A percentile compares a stretch with the other conserved stretches of the same genome.
These are phyloP conservation scores for Priceomyces castillae DNA, from an alignment of 805 yeast genomes.

Conservation along the genomic window DNA sequence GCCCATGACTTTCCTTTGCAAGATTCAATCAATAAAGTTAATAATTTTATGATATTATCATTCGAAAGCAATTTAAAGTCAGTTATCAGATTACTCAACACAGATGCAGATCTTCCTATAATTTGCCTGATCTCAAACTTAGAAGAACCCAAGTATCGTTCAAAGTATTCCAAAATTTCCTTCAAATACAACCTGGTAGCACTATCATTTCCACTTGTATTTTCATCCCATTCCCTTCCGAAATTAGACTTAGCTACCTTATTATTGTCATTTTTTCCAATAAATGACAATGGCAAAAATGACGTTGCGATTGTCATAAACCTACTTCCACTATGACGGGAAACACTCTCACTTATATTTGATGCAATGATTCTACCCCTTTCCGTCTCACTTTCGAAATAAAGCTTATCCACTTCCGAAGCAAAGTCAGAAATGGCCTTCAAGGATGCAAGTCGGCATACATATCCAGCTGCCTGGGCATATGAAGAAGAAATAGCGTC, in stretches of 20 bases:
- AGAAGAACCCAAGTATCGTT: constrained; percentile 49
- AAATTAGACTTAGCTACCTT: constrained; percentile 47
- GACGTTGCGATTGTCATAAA: constrained; percentile 60
- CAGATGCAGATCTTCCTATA: constrained; percentile 65
- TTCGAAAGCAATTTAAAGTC: constrained; percentile 24
- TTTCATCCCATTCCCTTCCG: constrained; percentile 72
- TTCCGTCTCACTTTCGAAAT: constrained; percentile 56
- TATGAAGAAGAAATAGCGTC: constrained; percentile 70
- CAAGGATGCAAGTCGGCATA: constrained; percentile 59
- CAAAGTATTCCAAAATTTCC: constrained; percentile 61
- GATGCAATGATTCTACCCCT: constrained; percentile 53
- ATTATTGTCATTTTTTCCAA: constrained; percentile 69
- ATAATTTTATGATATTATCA: constrained; percentile 28
- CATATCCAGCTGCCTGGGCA: constrained; percentile 77
- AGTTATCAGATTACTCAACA: constrained; percentile 48
- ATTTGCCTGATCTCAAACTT: constrained; percentile 65
- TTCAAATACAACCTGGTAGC: constrained; percentile 65
- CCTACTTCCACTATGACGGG: constrained; percentile 65
- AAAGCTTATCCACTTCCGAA: constrained; percentile 47
- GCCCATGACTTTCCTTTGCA: constrained; percentile 80
- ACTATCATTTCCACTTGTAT: constrained; percentile 68
- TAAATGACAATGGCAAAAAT: constrained; percentile 73
- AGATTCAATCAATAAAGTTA: constrained; percentile 55
- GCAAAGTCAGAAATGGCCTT: constrained; percentile 55
- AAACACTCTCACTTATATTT: constrained; percentile 60